phyloP scores from a whole-genome alignment of 140 eudicot genomes.

The Oenanthe javanica region DNA sequence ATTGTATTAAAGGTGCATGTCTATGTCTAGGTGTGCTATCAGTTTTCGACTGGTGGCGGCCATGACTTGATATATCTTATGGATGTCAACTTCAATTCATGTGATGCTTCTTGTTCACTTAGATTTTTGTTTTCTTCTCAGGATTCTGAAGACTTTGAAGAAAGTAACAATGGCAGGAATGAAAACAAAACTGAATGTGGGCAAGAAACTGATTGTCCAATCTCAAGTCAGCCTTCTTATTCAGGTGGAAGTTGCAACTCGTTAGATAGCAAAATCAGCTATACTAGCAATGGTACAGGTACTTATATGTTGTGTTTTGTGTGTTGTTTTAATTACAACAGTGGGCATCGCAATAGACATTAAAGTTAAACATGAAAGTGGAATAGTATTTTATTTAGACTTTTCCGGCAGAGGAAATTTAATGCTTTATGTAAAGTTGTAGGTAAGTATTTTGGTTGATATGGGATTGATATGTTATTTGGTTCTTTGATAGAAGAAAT shows the following conservation, averaged over 20 bases:
- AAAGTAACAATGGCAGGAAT: constrained; percentile 24
- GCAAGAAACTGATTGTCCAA: constrained; percentile 26
- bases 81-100: neutral
- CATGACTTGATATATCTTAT: neutral
- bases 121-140: constrained; percentile 21
- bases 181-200: constrained; percentile 25
- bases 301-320: constrained; percentile 8
- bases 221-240: constrained; percentile 44
- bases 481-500: neutral
- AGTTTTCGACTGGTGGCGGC: neutral
- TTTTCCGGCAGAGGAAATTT: too few species aligned
- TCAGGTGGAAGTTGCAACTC: constrained; percentile 66
- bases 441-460: neutral
- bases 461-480: neutral
- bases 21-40: neutral
- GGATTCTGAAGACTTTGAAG: constrained; percentile 43
- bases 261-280: constrained; percentile 49
- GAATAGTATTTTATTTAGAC: too few species aligned
- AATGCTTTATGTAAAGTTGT: neutral
- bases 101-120: constrained; percentile 7
- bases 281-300: constrained; percentile 42
- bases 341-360: neutral
- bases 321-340: neutral
- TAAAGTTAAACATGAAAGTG: neutral
- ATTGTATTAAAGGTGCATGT: neutral